Base-by-base conservation (phyloP, 1,139 yeast species). In the Yamadazyma conglobata region DNA sequence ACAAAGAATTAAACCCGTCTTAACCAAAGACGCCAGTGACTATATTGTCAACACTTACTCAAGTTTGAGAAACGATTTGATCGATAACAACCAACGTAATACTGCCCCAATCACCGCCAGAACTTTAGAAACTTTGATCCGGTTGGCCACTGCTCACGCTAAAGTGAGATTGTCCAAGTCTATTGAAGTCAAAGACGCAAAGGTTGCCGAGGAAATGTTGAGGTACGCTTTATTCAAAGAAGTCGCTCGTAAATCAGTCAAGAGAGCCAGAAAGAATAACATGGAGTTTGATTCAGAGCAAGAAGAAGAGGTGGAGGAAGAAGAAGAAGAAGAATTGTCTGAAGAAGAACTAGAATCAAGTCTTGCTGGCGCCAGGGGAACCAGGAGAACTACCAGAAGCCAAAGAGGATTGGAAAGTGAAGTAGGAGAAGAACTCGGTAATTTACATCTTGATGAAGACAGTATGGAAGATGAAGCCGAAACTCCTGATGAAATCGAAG, bases 81-180 rank as follows among this genome's bases (percentile, higher is more conserved):
- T 79, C 32, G 82, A 77, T 28, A 73, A 69, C 40, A 80, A 79
- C 47, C 85, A 80, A 52, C 74, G 91, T 37, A 79, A 85, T 46
- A 88, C 96, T 3, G 84, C 95, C 1, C 98, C 99, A 22, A 87
- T 93, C 44, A 91, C 99, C 3, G 96, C 98, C 14, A 86, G 99
- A 78, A 93, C 98, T 3, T 69, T 91, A 47, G 99, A 91, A 62
- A 91, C 99, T 0, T 70, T 91, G 46, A 91, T 91, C 55, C 95
- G 99, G 68, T 68, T 91, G 39, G 73, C 97, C 1, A 86, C 97
- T 2, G 98, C 98, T 0, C 99, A 91, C 58, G 98, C 99, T 14
- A 91, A 91, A 54, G 87, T 91, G 10, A 71, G 98, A 47, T 67
- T 91, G 33, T 83, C 95, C 15, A 75, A 75, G 45, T 69, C 76